Evolutionary conservation across 192 early-diverging fungal species (phyloP).

Genomic region (Geranomyces variabilis): DNA sequence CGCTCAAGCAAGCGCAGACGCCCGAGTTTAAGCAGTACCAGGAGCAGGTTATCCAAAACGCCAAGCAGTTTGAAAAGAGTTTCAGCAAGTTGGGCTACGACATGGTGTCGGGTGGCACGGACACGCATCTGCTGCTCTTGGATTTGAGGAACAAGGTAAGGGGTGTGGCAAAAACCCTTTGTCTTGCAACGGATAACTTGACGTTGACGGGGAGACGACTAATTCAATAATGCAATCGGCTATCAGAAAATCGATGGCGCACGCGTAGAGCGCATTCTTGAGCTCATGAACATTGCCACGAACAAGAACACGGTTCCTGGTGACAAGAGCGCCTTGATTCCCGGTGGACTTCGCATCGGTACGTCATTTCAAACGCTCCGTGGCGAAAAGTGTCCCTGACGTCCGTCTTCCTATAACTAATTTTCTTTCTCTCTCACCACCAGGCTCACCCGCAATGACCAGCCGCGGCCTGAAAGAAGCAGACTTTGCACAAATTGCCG

Average conservation of each 20-base stretch:
- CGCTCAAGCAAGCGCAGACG: slow-evolving; percentile 80
- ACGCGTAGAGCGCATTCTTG: slow-evolving; percentile 92
- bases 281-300: slow-evolving; percentile 94
- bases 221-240: too few species aligned
- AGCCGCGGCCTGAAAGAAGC: slow-evolving; percentile 81
- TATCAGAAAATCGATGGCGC: slow-evolving; percentile 91
- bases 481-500: slow-evolving; percentile 87
- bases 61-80: slow-evolving; percentile 82
- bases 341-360: slow-evolving; percentile 92
- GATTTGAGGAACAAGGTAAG: slow-evolving; percentile 79
- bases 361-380: too few species aligned
- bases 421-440: background rate
- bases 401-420: background rate
- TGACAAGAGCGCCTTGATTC: slow-evolving; percentile 91
- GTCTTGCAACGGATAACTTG: background rate
- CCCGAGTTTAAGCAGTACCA: slow-evolving; percentile 91
- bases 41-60: slow-evolving; percentile 86
- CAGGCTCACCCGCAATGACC: slow-evolving; percentile 90
- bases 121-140: slow-evolving; percentile 92
- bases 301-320: slow-evolving; percentile 99
- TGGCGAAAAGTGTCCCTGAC: background rate
- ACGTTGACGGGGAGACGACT: background rate
- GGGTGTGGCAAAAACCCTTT: too few species aligned
- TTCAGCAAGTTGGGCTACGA: slow-evolving; percentile 75
- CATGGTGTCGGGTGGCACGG: slow-evolving; percentile 91